Base-by-base conservation (phyloP, 495 filamentous ascomycete genomes). In the Clohesyomyces aquaticus region DNA sequence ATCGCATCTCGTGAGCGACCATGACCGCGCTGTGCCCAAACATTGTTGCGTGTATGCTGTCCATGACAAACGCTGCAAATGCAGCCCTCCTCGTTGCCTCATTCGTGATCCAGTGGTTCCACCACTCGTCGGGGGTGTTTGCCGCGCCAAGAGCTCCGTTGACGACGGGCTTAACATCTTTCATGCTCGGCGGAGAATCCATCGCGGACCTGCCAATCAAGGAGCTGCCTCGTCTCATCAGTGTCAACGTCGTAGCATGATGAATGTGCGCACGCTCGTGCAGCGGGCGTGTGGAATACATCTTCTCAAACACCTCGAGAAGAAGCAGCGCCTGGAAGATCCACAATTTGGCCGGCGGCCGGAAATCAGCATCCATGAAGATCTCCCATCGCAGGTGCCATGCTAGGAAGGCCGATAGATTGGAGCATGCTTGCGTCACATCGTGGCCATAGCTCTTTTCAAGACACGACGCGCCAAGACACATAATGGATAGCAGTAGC, bases 231-330 rank as follows among this genome's bases (percentile, higher is more conserved):
- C 94, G 83, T 28, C 94, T 88, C 93, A 98, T 97, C 47, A 98
- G 78, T 0, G 93, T 96, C 54, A 98, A 83, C 0, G 93, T 96
- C 0, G 94, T 96, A 23, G 93, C 95, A 73, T 98, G 94, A 63
- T 97, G 93, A 35, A 98, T 96, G 67, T 98, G 94, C 6, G 93
- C 94, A 63, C 94, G 85, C 76, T 98, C 94, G 76, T 98, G 94
- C 25, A 98, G 81, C 38, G 89, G 86, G 48, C 92, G 82, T 0
- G 91, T 96, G 25, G 91, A 91, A 72, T 93, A 96, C 85, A 94
- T 91, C 80, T 98, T 98, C 77, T 98, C 94, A 73, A 94, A 97
- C 0, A 96, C 80, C 70, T 98, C 94, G 45, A 98, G 80, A 6
- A 98, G 79, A 14, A 98, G 74, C 42, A 98, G 78, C 0, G 94